Evolutionary conservation across 2,329 filamentous ascomycete genomes (phyloP).

Genomic region (Corinectria fuckeliana): DNA sequence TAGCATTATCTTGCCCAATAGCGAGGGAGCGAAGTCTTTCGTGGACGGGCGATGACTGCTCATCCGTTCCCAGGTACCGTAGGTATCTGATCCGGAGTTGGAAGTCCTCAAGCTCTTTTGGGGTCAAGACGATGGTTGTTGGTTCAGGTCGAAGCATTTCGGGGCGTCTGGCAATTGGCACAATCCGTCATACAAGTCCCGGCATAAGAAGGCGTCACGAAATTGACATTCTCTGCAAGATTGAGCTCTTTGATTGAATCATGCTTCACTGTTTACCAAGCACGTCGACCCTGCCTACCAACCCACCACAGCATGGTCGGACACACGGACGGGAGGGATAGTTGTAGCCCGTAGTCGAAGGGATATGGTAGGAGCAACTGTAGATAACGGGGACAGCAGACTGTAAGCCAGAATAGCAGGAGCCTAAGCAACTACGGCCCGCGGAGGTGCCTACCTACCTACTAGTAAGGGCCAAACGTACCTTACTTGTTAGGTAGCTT

Average conservation of each 20-base stretch:
- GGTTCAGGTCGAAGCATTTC: conserved; percentile 32
- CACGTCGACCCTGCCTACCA: background rate
- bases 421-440: too few relatives aligned
- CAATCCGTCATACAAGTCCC: background rate
- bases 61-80: conserved; percentile 14
- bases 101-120: conserved; percentile 27
- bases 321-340: too few relatives aligned
- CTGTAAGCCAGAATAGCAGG: too few relatives aligned
- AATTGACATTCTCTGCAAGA: background rate
- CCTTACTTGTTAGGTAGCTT: too few relatives aligned
- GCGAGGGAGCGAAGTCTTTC: background rate
- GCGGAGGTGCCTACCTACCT: too few relatives aligned
- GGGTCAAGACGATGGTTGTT: conserved; percentile 25
- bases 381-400: too few relatives aligned
- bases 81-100: conserved; percentile 32
- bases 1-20: too few relatives aligned
- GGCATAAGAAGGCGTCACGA: background rate
- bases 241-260: background rate
- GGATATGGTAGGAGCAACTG: background rate
- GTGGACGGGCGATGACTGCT: background rate
- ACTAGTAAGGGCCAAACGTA: too few relatives aligned
- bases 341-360: too few relatives aligned
- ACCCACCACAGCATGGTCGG: too few relatives aligned
- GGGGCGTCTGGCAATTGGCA: background rate
- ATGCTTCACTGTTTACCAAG: background rate